phyloP scores from a whole-genome alignment of 257 asterid species.

The Verbena officinalis region DNA sequence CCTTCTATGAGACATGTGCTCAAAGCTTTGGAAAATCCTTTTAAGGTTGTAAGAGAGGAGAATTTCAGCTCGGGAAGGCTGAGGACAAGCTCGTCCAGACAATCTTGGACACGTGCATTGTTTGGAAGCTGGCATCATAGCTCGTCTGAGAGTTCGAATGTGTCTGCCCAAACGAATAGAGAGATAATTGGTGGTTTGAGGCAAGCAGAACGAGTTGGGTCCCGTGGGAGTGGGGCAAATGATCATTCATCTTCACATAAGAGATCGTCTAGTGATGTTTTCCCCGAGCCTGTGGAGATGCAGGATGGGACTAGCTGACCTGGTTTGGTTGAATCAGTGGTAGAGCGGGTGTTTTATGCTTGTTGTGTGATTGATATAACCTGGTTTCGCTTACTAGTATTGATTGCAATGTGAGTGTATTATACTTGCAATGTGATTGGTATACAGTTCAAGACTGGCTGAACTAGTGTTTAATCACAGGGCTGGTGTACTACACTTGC shows the following conservation, averaged over 20 bases:
- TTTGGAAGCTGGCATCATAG: constrained; percentile 62
- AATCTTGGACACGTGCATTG: constrained; percentile 57
- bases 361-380: constrained; percentile 1
- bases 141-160: constrained; percentile 53
- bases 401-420: neutral
- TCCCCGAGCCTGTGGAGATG: constrained; percentile 57
- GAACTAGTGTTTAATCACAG: too few species aligned
- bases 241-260: constrained; percentile 58
- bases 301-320: constrained; percentile 31
- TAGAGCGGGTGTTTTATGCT: too few species aligned
- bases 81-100: constrained; percentile 46
- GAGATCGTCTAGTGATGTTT: constrained; percentile 61
- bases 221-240: constrained; percentile 58
- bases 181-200: constrained; percentile 46
- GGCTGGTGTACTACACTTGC: too few species aligned
- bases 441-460: too few species aligned
- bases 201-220: constrained; percentile 51
- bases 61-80: constrained; percentile 50
- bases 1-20: constrained; percentile 67
- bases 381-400: too few species aligned
- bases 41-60: constrained; percentile 68
- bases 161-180: constrained; percentile 38
- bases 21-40: constrained; percentile 72
- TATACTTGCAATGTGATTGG: too few species aligned
- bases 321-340: too few species aligned